A percentile compares a stretch with the other conserved stretches of the same genome.
Evolutionary conservation across 441 rosid genomes (phyloP).

Genomic region (Rhodomyrtus psidioides): DNA sequence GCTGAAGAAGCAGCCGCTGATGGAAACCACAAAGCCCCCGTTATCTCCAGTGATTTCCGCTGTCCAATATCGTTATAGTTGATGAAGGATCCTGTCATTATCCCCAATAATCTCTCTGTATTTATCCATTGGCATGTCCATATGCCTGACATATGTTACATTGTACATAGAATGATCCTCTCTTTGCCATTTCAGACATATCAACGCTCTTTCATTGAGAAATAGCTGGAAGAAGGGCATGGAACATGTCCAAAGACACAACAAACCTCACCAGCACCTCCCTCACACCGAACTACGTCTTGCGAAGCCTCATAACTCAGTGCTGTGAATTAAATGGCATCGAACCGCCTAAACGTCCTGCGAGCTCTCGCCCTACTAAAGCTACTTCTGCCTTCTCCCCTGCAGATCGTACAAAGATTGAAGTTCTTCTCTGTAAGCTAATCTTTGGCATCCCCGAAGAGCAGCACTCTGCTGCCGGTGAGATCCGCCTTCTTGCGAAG

Average conservation of each 20-base stretch:
- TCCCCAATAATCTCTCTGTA: conserved; percentile 34
- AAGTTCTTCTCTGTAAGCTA: conserved; percentile 69
- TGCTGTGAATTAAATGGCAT: conserved; percentile 93
- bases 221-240: conserved; percentile 88
- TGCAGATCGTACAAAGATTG: conserved; percentile 63
- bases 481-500: conserved; percentile 91
- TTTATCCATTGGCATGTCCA: not conserved
- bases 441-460: conserved; percentile 60
- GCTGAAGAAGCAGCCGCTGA: conserved; percentile 50
- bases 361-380: conserved; percentile 51
- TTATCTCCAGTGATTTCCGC: conserved; percentile 86
- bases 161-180: not conserved
- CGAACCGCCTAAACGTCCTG: conserved; percentile 75
- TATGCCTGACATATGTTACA: not conserved
- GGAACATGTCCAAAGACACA: conserved; percentile 91
- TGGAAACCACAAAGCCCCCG: conserved; percentile 50
- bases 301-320: conserved; percentile 90
- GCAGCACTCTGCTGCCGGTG: conserved; percentile 79
- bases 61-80: conserved; percentile 92
- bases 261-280: conserved; percentile 55
- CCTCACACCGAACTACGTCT: conserved; percentile 76
- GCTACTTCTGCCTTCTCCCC: conserved; percentile 54
- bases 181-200: conserved; percentile 54
- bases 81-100: conserved; percentile 97
- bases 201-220: conserved; percentile 85